Evolutionary conservation across 2,329 filamentous ascomycete genomes (phyloP), one percentile per base, ranked within the genome.

Genomic region (Cryphonectria japonica): DNA sequence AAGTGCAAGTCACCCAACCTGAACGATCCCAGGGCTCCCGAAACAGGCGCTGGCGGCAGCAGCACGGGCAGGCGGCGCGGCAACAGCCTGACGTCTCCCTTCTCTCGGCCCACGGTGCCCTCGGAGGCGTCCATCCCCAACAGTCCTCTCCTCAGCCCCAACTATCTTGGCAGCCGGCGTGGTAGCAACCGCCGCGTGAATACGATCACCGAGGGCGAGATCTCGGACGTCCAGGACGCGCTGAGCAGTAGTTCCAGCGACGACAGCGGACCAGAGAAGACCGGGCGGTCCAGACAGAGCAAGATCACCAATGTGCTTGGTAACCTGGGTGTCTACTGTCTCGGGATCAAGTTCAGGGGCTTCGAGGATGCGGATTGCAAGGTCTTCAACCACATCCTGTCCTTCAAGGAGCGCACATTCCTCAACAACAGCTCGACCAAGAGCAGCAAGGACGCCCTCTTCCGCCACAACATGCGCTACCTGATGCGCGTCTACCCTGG

Each of bases 401-500:
- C 96, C 0, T 94, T 98, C 82, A 93, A 94, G 79, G 96, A 99
- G 83, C 90, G 91, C 70, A 94, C 91, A 7, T 98, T 98, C 77
- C 90, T 93, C 76, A 92, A 90, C 77, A 89, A 96, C 77, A 94
- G 91, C 77, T 91, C 91, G 74, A 90, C 92, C 62, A 87, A 89
- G 62, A 92, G 93, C 34, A 90, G 89, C 72, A 97, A 97, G 82
- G 88, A 89, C 73, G 86, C 92, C 3, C 87, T 98, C 37, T 92
- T 95, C 76, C 91, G 92, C 71, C 96, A 99, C 85, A 99, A 99
- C 80, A 92, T 94, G 85, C 89, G 91, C 57, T 93, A 95, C 79
- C 84, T 98, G 77, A 98, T 98, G 89, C 92, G 96, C 60, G 94
- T 98, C 13, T 99, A 99, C 78, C 96, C 96, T 8, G 92, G 93